phyloP scores from a whole-genome alignment of 495 filamentous ascomycete genomes.

The Lophiostoma macrostomum region DNA sequence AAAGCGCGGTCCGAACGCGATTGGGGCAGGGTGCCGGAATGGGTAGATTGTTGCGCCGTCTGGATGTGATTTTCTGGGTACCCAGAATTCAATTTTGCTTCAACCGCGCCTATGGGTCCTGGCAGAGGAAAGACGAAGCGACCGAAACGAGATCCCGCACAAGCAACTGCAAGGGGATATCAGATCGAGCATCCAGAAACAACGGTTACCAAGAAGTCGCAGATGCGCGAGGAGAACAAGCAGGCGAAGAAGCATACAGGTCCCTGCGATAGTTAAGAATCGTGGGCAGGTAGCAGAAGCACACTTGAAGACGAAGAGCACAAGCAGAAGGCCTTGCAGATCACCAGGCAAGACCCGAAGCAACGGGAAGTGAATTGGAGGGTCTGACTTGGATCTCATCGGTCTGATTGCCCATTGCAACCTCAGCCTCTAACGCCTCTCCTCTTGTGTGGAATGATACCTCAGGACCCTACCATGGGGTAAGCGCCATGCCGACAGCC shows the following conservation, averaged over 20 bases:
- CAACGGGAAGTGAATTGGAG: background rate
- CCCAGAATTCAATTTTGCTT: background rate
- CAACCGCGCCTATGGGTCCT: conserved; percentile 4
- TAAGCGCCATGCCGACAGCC: conserved; percentile 7
- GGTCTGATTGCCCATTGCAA: conserved; percentile 18
- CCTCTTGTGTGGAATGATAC: conserved; percentile 21
- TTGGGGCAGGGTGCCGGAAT: conserved; percentile 21
- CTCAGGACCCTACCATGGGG: conserved; percentile 8
- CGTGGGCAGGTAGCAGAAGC: background rate
- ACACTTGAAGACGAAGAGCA: background rate
- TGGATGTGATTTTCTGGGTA: too few species aligned
- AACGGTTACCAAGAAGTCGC: too few species aligned
- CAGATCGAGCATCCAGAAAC: background rate
- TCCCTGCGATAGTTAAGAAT: conserved; percentile 7
- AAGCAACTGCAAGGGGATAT: conserved; percentile 12
- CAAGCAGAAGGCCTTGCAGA: conserved; percentile 11
- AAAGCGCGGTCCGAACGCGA: conserved; percentile 16
- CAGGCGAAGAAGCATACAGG: conserved; percentile 5
- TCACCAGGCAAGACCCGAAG: conserved; percentile 2
- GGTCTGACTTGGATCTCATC: conserved; percentile 15
- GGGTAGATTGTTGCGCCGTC: conserved; percentile 3
- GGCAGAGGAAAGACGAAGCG: conserved; percentile 1
- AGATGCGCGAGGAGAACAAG: background rate
- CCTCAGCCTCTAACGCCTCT: conserved; percentile 15
- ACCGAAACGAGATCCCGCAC: conserved; percentile 5